phyloP scores from a whole-genome alignment of 2,329 filamentous ascomycete genomes.

The Elsinoe fawcettii region DNA sequence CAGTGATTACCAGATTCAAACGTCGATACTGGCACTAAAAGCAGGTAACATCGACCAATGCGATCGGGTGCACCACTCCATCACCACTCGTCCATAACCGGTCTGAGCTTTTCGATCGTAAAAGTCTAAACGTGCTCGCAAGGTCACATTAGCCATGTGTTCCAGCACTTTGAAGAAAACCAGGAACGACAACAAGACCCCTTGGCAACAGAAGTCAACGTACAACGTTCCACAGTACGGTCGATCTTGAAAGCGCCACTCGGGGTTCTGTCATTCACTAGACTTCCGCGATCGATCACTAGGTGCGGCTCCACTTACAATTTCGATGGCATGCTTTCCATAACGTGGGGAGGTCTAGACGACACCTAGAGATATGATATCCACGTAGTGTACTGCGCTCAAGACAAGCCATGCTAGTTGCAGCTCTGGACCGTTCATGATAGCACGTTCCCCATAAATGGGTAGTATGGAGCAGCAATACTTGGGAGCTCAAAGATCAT shows the following conservation, averaged over 20 bases:
- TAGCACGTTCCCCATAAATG: too few relatives aligned
- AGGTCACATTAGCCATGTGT: background rate
- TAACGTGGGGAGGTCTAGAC: background rate
- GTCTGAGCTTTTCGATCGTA: background rate
- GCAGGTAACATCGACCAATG: background rate
- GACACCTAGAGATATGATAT: background rate
- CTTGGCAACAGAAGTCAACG: conserved; percentile 4
- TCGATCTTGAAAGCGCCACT: background rate
- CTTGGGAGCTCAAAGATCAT: too few relatives aligned
- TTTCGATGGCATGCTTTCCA: background rate
- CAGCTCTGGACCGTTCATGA: background rate
- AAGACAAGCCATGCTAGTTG: background rate
- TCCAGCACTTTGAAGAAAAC: background rate
- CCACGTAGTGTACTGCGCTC: background rate
- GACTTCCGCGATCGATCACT: background rate
- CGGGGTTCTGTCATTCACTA: background rate
- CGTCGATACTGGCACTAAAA: background rate
- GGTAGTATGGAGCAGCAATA: too few relatives aligned
- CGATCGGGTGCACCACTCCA: background rate
- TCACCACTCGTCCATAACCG: background rate
- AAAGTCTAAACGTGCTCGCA: background rate
- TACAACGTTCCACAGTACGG: background rate
- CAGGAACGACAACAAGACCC: conserved; percentile 1
- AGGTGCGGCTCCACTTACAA: background rate
- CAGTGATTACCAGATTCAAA: background rate